phyloP scores from a whole-genome alignment of 257 asterid species.

The Lycium barbarum region DNA sequence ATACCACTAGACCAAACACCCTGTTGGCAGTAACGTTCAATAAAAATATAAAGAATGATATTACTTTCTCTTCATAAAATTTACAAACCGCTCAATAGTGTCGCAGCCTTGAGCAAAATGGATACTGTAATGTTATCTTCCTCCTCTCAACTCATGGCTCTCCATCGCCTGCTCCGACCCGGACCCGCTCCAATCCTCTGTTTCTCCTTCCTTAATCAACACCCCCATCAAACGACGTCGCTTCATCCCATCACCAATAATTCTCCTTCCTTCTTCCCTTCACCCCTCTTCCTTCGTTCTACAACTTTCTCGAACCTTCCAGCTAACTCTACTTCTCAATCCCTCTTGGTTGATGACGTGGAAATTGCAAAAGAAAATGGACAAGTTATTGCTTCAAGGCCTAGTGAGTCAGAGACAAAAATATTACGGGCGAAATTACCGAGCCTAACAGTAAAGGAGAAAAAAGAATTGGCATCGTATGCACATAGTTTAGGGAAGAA shows the following conservation, averaged over 20 bases:
- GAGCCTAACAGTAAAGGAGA: slow-evolving; percentile 74
- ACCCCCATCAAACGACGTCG: slow-evolving; percentile 40
- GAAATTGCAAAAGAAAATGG: slow-evolving; percentile 38
- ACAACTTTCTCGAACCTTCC: slow-evolving; percentile 36
- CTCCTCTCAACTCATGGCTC: slow-evolving; percentile 41
- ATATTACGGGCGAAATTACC: slow-evolving; percentile 42
- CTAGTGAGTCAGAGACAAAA: slow-evolving; percentile 4
- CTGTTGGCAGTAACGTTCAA: too few relatives aligned
- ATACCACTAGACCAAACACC: slow-evolving; percentile 22
- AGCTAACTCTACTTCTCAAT: slow-evolving; percentile 24
- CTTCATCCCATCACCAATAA: slow-evolving; percentile 25
- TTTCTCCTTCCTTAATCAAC: slow-evolving; percentile 40
- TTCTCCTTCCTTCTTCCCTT: slow-evolving; percentile 21
- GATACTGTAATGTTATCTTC: slow-evolving; percentile 53
- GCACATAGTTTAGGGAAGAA: slow-evolving; percentile 91
- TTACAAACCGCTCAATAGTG: neutral
- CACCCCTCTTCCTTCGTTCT: slow-evolving; percentile 11
- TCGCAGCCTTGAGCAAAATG: neutral
- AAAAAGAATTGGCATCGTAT: slow-evolving; percentile 78
- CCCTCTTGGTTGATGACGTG: slow-evolving; percentile 36
- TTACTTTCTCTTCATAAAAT: too few relatives aligned
- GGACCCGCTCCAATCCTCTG: slow-evolving; percentile 34
- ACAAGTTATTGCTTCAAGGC: slow-evolving; percentile 21
- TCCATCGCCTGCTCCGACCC: slow-evolving; percentile 62
- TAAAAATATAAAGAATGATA: too few relatives aligned